Evolutionary conservation across 306 rosid species (phyloP), one percentile per base, ranked within the genome.

Genomic region (Alnus rubra): DNA sequence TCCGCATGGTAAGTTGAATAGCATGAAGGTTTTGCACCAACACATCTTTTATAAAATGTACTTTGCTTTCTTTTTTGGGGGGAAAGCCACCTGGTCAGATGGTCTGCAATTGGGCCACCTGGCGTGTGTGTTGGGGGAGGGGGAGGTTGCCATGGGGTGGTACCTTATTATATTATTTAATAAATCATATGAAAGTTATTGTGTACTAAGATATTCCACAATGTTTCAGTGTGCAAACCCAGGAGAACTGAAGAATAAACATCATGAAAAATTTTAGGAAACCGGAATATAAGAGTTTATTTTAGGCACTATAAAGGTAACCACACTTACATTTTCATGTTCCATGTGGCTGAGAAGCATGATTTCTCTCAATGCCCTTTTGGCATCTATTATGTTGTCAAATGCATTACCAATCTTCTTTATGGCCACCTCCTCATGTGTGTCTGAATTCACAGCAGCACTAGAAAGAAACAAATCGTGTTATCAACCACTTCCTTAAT

Each of bases 401-500:
- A 95, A 93, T 4, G 99, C 88, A 76, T 93, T 93, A 30, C 89
- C 94, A 60, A 95, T 93, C 86, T 95, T 95, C 89, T 95, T 95
- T 67, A 95, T 93, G 76, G 99, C 99, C 74, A 95, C 93, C 86
- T 92, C 98, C 84, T 95, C 92, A 7, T 83, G 95, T 1, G 97
- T 91, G 18, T 95, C 96, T 58, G 98, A 85, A 84, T 95, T 90
- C 52, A 95, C 94, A 55, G 98, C 98, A 69, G 98, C 87, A 76
- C 98, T 95, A 77, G 67, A 83, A 81, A 76, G 59, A 77, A 80
- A 71, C 19, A 74, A 67, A 54, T 63, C 10, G n/a, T 76, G 73
- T 67, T 44, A 81, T 37, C 51, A 23, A 23, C 28, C 28, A 23
- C 28, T 23, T 23, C 28, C 28, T 23, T 23, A 23, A 23, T 23